phyloP scores from a whole-genome alignment of 352 stramenopile species.

The Phytophthora litchii region DNA sequence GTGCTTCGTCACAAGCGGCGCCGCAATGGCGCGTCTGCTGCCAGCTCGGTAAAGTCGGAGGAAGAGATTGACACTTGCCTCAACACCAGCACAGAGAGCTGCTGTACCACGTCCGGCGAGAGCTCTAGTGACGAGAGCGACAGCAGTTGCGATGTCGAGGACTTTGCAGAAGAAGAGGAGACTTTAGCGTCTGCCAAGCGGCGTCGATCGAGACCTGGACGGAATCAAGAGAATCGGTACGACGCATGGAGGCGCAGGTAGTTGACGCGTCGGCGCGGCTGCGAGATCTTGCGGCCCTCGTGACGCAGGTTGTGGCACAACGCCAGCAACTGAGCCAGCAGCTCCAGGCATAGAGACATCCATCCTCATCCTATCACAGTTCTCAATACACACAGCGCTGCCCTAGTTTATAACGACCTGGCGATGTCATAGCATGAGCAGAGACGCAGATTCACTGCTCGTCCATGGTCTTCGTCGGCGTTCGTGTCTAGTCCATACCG shows the following conservation, averaged over 20 bases:
- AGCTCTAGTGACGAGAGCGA: conserved; percentile 41
- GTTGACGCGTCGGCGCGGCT: conserved; percentile 47
- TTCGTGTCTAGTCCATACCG: conserved; percentile 24
- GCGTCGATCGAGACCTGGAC: conserved; percentile 37
- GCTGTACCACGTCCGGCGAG: conserved; percentile 39
- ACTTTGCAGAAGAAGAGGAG: conserved; percentile 16
- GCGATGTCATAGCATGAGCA: conserved; percentile 7
- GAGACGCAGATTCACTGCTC: neutral
- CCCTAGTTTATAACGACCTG: conserved; percentile 35
- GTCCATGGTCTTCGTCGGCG: conserved; percentile 6
- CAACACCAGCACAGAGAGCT: conserved; percentile 10
- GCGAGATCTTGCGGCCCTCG: conserved; percentile 49
- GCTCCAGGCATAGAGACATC: conserved; percentile 19
- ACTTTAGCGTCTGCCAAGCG: conserved; percentile 29
- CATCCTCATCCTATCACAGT: conserved; percentile 6
- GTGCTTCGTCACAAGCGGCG: conserved; percentile 35
- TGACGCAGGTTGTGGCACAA: conserved; percentile 43
- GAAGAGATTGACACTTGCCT: neutral
- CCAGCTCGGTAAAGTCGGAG: neutral
- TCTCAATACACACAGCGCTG: conserved; percentile 1
- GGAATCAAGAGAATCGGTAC: conserved; percentile 45
- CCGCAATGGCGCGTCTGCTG: conserved; percentile 16
- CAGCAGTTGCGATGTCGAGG: conserved; percentile 12
- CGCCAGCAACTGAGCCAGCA: conserved; percentile 29
- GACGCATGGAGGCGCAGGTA: conserved; percentile 50